Conservation (phyloP, 306 rosid genomes). For the Glycine soja region DNA sequence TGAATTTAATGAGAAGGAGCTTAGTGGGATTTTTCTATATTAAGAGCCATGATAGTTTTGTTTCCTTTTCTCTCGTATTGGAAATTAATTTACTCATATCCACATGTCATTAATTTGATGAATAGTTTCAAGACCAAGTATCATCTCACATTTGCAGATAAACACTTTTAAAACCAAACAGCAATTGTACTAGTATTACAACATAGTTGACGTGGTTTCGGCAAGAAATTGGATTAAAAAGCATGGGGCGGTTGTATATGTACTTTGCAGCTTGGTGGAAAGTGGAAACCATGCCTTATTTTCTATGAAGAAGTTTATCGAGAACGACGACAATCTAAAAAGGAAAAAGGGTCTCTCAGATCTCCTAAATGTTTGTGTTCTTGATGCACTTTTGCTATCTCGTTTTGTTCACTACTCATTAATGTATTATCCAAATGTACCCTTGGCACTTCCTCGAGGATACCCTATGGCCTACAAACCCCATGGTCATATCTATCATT, state of each 20-base stretch:
- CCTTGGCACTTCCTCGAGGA: neutral
- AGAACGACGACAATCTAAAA: neutral
- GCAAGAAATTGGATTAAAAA: slow-evolving; percentile 21
- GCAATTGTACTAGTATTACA: neutral
- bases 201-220: neutral
- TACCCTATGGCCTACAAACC: slow-evolving; percentile 4
- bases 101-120: slow-evolving; percentile 15
- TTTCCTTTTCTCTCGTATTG: neutral
- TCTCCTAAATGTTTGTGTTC: slow-evolving; percentile 38
- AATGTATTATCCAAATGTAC: neutral
- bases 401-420: slow-evolving; percentile 10
- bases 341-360: slow-evolving; percentile 17
- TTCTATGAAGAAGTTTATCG: neutral
- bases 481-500: neutral
- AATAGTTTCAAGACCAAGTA: neutral
- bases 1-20: neutral
- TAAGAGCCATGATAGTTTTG: too few species aligned
- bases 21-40: neutral
- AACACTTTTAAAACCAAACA: neutral
- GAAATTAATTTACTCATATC: neutral
- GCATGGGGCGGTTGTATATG: neutral
- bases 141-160: neutral
- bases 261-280: slow-evolving; percentile 21
- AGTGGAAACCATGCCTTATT: neutral
- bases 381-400: neutral